Percentiles rank a stretch among this genome's conserved stretches.
These are phyloP conservation scores for Coemansia sp. DNA, from an alignment of 192 early-diverging fungal species.

Conservation along the genomic window DNA sequence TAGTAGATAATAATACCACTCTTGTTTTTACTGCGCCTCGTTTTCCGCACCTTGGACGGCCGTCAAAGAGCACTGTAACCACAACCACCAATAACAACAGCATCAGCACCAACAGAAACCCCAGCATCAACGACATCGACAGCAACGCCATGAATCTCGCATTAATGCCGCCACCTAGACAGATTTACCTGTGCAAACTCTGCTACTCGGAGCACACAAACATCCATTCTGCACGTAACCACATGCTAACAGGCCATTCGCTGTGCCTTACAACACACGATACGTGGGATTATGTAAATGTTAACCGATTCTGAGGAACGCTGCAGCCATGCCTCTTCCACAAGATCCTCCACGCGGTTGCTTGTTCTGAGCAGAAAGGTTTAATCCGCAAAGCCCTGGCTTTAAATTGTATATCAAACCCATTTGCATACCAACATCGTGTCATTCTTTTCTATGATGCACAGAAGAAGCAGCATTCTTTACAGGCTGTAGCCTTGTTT, in stretches of 20 bases:
- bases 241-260: slow-evolving; percentile 36
- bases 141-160: slow-evolving; percentile 17
- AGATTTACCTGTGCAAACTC: slow-evolving; percentile 54
- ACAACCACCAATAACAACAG: neutral
- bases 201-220: slow-evolving; percentile 51
- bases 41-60: too few relatives aligned
- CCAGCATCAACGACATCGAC: neutral
- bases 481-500: too few relatives aligned
- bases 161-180: slow-evolving; percentile 49
- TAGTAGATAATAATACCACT: too few relatives aligned
- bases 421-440: neutral
- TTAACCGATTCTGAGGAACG: slow-evolving; percentile 1
- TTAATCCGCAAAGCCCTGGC: too few relatives aligned
- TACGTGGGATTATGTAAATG: slow-evolving; percentile 49
- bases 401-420: neutral
- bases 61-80: too few relatives aligned
- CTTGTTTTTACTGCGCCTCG: too few relatives aligned
- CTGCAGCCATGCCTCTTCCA: neutral
- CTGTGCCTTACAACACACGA: slow-evolving; percentile 35
- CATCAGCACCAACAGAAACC: neutral
- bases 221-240: slow-evolving; percentile 56
- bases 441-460: neutral
- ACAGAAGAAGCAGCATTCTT: neutral
- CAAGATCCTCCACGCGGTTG: too few relatives aligned
- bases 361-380: too few relatives aligned